Percentiles rank a stretch among this genome's conserved stretches.
These are phyloP conservation scores for Pestalotiopsis sp. DNA, from an alignment of 2,329 filamentous ascomycete species.

Conservation along the genomic window DNA sequence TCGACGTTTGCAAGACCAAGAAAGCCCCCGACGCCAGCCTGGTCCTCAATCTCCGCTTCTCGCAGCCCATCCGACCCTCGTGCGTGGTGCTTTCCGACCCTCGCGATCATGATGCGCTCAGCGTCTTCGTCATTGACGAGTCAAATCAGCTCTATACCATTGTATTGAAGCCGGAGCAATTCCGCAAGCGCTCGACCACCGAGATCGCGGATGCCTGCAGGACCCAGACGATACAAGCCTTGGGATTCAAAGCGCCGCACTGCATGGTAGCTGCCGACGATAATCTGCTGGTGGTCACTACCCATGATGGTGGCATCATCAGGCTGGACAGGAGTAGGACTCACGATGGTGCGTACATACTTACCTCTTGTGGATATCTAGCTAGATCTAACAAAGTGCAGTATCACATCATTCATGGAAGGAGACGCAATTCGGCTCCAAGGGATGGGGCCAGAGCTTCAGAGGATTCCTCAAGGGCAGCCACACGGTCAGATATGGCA, in stretches of 20 bases:
- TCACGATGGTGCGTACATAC: conserved; percentile 45
- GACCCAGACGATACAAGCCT: conserved; percentile 70
- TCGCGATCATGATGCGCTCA: conserved; percentile 61
- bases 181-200: conserved; percentile 68
- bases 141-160: conserved; percentile 84
- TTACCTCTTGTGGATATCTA: background rate
- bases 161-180: conserved; percentile 80
- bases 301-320: conserved; percentile 78
- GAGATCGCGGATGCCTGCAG: conserved; percentile 81
- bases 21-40: conserved; percentile 71
- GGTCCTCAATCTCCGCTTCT: conserved; percentile 78
- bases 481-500: conserved; percentile 65
- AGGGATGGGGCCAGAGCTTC: conserved; percentile 70
- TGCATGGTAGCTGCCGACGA: conserved; percentile 75
- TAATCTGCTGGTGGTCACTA: conserved; percentile 76
- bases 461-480: conserved; percentile 66
- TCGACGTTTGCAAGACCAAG: conserved; percentile 75
- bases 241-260: conserved; percentile 78
- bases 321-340: conserved; percentile 64
- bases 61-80: conserved; percentile 70
- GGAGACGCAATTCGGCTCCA: conserved; percentile 73
- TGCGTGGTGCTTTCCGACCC: conserved; percentile 85
- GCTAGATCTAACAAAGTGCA: conserved; percentile 15
- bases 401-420: conserved; percentile 56
- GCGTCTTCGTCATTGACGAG: conserved; percentile 66